These are phyloP conservation scores for Trichoderma gracile DNA, from an alignment of 2,329 filamentous ascomycete genomes.

Conservation along the genomic window DNA sequence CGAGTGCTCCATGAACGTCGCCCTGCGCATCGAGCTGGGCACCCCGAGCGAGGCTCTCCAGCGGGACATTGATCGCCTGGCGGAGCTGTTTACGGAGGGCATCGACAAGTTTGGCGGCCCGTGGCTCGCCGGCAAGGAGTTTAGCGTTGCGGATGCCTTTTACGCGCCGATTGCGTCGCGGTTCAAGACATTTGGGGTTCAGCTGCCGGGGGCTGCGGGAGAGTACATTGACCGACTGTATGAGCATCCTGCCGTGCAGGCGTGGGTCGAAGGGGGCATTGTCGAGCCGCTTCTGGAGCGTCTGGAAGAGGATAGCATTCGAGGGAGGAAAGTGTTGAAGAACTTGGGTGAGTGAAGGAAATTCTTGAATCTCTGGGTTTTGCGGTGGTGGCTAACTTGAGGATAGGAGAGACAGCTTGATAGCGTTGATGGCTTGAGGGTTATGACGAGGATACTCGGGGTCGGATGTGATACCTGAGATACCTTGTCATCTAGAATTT, in stretches of 20 bases:
- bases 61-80: conserved; percentile 41
- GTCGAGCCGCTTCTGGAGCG: conserved; percentile 42
- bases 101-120: conserved; percentile 45
- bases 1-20: conserved; percentile 48
- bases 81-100: conserved; percentile 42
- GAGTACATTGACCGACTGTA: conserved; percentile 41
- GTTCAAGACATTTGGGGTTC: conserved; percentile 41
- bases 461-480: not conserved
- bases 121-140: conserved; percentile 43
- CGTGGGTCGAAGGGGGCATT: conserved; percentile 43
- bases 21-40: conserved; percentile 40
- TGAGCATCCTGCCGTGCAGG: conserved; percentile 39
- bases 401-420: conserved; percentile 2
- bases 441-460: not conserved
- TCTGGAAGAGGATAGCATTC: conserved; percentile 42
- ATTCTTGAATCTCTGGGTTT: conserved; percentile 2
- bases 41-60: conserved; percentile 36
- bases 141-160: conserved; percentile 45
- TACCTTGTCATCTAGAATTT: not conserved
- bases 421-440: not conserved
- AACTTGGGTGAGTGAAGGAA: conserved; percentile 32
- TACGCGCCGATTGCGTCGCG: conserved; percentile 46
- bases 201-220: conserved; percentile 35
- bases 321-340: conserved; percentile 36
- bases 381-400: not conserved